Evolutionary conservation across 176 grass and related monocot genomes (phyloP).

Genomic region (Poa pratensis): DNA sequence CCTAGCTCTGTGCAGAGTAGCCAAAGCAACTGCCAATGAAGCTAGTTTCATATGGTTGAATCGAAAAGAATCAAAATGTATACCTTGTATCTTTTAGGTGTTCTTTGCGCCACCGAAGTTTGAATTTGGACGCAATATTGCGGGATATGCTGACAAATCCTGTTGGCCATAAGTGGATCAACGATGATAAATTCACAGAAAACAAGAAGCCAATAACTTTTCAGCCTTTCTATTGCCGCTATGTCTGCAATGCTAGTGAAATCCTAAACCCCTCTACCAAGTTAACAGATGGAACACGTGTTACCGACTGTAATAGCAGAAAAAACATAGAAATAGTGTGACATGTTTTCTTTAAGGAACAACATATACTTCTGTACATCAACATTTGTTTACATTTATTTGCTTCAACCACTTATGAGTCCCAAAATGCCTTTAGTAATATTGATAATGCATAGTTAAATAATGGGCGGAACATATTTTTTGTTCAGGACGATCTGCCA

Average conservation of each 20-base stretch:
- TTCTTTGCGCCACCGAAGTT: slow-evolving; percentile 75
- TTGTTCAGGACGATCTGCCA: slow-evolving; percentile 12
- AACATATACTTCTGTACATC: slow-evolving; percentile 6
- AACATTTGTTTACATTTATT: slow-evolving; percentile 10
- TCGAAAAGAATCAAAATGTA: slow-evolving; percentile 1
- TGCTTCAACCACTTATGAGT: neutral
- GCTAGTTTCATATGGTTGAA: neutral
- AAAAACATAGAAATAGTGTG: slow-evolving; percentile 3
- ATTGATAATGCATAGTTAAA: slow-evolving; percentile 3
- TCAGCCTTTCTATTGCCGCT: slow-evolving; percentile 12
- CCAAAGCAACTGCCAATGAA: slow-evolving; percentile 21
- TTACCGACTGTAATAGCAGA: slow-evolving; percentile 2
- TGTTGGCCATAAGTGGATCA: slow-evolving; percentile 47
- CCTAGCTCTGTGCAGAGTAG: neutral
- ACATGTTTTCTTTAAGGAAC: neutral
- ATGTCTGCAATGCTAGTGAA: slow-evolving; percentile 13
- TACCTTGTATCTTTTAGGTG: slow-evolving; percentile 53
- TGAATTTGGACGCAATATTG: slow-evolving; percentile 50
- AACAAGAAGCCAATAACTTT: slow-evolving; percentile 5
- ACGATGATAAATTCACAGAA: slow-evolving; percentile 36
- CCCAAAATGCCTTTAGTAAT: neutral
- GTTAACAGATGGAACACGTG: neutral
- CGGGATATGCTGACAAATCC: slow-evolving; percentile 66
- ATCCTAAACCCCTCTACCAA: neutral
- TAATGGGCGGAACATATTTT: neutral